These are phyloP conservation scores for Amoeboaphelidium protococcarum DNA, from an alignment of 371 early-diverging fungal species.

Conservation along the genomic window DNA sequence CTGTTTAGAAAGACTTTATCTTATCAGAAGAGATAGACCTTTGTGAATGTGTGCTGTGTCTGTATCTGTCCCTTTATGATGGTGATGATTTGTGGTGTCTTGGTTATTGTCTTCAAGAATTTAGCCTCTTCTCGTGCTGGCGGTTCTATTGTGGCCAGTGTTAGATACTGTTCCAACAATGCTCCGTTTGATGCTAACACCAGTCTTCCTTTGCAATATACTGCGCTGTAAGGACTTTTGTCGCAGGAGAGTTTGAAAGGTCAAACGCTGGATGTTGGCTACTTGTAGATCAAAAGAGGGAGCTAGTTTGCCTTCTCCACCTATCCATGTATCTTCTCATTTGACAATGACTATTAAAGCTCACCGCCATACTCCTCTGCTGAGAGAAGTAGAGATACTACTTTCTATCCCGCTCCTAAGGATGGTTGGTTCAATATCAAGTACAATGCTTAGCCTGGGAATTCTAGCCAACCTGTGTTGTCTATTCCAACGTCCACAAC, in stretches of 20 bases:
- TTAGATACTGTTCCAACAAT: neutral
- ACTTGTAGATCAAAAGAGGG: neutral
- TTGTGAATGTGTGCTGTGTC: conserved; percentile 41
- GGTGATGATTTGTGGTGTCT: conserved; percentile 21
- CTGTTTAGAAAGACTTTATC: conserved; percentile 26
- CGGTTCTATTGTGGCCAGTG: conserved; percentile 3
- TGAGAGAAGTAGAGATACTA: conserved; percentile 12
- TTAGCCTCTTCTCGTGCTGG: conserved; percentile 10
- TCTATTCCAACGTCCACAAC: conserved; percentile 2
- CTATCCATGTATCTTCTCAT: neutral
- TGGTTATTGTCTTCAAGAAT: conserved; percentile 14
- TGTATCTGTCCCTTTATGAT: conserved; percentile 24
- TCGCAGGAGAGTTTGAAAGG: conserved; percentile 5
- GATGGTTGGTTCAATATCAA: conserved; percentile 15
- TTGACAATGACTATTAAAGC: neutral
- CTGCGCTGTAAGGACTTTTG: conserved; percentile 4
- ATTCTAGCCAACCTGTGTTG: too few relatives aligned
- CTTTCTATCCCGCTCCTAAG: conserved; percentile 16
- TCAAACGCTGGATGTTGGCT: conserved; percentile 10
- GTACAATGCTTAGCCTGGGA: conserved; percentile 1
- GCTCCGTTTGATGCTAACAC: conserved; percentile 1
- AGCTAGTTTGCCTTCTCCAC: neutral
- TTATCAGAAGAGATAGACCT: conserved; percentile 37
- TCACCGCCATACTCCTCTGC: conserved; percentile 5
- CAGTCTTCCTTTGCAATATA: neutral